These are phyloP conservation scores for Mrakia gelida DNA, from an alignment of 768 basidiomycete species.

Conservation along the genomic window DNA sequence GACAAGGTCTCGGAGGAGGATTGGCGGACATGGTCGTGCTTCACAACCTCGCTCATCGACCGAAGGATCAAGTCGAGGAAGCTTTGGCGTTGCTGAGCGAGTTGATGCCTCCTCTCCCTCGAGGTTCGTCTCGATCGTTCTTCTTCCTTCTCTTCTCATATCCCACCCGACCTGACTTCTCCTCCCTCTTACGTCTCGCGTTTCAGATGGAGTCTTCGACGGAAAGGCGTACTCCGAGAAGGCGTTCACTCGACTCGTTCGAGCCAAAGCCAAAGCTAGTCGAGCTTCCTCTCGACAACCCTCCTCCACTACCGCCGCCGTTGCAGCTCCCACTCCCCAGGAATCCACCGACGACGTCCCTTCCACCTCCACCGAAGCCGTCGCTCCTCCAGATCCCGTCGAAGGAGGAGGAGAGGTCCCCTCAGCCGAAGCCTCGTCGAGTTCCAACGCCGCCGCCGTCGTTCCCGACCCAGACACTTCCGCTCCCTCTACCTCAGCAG, in stretches of 20 bases:
- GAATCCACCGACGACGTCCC: not conserved
- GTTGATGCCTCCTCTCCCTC: conserved; percentile 85
- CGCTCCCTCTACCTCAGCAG: conserved; percentile 40
- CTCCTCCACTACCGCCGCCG: not conserved
- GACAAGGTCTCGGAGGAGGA: conserved; percentile 80
- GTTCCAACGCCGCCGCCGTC: conserved; percentile 22
- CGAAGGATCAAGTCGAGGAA: conserved; percentile 97
- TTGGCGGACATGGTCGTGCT: conserved; percentile 89
- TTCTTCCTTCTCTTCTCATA: not conserved
- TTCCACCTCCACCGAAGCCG: conserved; percentile 18
- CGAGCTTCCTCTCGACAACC: conserved; percentile 22
- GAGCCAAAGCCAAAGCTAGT: conserved; percentile 70
- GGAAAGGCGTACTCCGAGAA: conserved; percentile 86
- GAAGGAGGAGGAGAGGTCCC: not conserved
- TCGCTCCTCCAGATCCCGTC: conserved; percentile 13
- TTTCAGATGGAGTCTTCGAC: conserved; percentile 88
- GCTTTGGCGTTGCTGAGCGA: conserved; percentile 83
- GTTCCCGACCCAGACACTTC: conserved; percentile 34
- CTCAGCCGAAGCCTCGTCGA: not conserved
- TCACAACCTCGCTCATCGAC: conserved; percentile 91
- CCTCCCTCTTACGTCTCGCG: not conserved
- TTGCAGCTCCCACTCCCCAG: conserved; percentile 8
- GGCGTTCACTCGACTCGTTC: conserved; percentile 65
- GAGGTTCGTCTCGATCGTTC: conserved; percentile 54
- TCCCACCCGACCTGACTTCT: not conserved